phyloP scores from a whole-genome alignment of 208 protist species.

The Phytomonas serpens region DNA sequence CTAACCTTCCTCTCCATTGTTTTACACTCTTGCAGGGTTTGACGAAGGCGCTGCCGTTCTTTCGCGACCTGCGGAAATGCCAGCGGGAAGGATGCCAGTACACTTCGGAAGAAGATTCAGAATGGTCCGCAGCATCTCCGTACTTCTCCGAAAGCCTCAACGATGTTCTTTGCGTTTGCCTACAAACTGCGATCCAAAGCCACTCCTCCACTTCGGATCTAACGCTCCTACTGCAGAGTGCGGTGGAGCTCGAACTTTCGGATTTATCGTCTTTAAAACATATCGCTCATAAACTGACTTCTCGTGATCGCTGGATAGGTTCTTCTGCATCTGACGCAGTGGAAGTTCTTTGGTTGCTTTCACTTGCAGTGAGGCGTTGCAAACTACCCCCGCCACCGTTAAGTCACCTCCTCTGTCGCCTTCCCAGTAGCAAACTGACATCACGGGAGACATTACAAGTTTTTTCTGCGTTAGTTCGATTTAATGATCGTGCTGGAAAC shows the following conservation, averaged over 20 bases:
- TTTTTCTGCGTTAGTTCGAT: conserved; percentile 53
- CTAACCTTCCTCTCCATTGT: neutral
- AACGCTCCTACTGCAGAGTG: conserved; percentile 28
- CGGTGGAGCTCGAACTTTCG: conserved; percentile 49
- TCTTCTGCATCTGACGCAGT: conserved; percentile 25
- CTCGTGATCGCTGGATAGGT: conserved; percentile 14
- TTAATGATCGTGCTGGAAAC: conserved; percentile 23
- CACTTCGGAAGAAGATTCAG: conserved; percentile 13
- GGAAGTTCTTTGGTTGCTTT: conserved; percentile 31
- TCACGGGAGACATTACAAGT: conserved; percentile 46
- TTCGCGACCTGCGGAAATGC: conserved; percentile 1
- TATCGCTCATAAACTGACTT: conserved; percentile 25
- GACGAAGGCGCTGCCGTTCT: conserved; percentile 13
- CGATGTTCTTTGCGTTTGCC: conserved; percentile 59
- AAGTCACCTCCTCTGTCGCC: conserved; percentile 33
- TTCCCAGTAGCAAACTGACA: conserved; percentile 24
- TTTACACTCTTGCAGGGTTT: neutral
- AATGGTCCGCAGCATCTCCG: conserved; percentile 55
- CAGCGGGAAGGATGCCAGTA: neutral
- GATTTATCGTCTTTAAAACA: conserved; percentile 36
- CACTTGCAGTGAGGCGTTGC: conserved; percentile 65
- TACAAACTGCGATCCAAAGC: conserved; percentile 18
- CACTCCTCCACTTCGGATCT: neutral
- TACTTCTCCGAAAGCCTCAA: conserved; percentile 39
- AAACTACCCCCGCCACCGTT: conserved; percentile 44